Percentiles rank a stretch among this genome's conserved stretches.
Evolutionary conservation across 2,329 filamentous ascomycete genomes (phyloP).

Genomic region (Rhinocladiella similis): DNA sequence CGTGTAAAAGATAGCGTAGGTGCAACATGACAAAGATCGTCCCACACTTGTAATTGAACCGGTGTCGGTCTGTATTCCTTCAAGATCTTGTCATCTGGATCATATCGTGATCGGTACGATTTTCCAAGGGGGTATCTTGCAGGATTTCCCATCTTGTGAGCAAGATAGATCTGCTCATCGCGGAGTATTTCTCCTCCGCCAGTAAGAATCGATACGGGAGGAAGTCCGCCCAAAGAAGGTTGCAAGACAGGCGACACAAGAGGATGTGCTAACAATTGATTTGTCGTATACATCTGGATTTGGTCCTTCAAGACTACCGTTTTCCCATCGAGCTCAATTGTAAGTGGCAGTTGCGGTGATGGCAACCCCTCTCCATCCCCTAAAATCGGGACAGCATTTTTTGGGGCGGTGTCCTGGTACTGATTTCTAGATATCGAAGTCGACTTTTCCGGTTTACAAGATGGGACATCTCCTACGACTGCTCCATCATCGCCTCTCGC

Average conservation of each 20-base stretch:
- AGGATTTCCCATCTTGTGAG: constrained; percentile 91
- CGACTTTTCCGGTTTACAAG: constrained; percentile 32
- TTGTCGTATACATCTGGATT: constrained; percentile 85
- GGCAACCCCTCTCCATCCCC: constrained; percentile 24
- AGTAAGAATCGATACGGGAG: constrained; percentile 80
- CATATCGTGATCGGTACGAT: constrained; percentile 62
- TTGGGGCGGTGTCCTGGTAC: background rate
- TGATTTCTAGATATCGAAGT: constrained; percentile 31
- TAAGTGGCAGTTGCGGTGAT: constrained; percentile 45
- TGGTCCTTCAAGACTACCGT: constrained; percentile 79
- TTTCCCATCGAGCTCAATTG: constrained; percentile 70
- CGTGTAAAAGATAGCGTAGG: constrained; percentile 92
- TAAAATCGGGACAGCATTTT: background rate
- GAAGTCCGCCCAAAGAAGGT: constrained; percentile 83
- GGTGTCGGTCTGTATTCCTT: constrained; percentile 77
- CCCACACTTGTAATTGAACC: constrained; percentile 94
- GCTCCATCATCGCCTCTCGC: constrained; percentile 35
- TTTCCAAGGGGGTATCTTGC: constrained; percentile 70
- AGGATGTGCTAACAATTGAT: constrained; percentile 80
- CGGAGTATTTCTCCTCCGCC: constrained; percentile 86
- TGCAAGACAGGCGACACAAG: constrained; percentile 88
- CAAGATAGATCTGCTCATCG: constrained; percentile 93
- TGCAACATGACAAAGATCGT: constrained; percentile 88
- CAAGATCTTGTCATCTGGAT: constrained; percentile 55
- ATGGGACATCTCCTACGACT: background rate